Conservation (phyloP, 140 eudicot species). For the Flaveria floridana region DNA sequence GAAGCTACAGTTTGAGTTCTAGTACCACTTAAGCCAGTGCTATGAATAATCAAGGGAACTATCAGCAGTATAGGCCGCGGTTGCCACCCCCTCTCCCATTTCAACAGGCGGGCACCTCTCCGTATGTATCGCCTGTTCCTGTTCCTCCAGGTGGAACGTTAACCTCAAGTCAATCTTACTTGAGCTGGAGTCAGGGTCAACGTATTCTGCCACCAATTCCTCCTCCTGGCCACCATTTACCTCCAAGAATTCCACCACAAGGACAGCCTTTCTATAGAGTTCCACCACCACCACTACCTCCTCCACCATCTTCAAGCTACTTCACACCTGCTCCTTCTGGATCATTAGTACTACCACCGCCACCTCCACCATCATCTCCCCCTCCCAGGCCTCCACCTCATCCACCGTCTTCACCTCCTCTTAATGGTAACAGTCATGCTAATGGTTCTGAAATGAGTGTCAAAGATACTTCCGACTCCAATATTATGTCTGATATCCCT, state of each 20-base stretch:
- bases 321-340: slow-evolving; percentile 43
- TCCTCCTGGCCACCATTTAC: slow-evolving; percentile 32
- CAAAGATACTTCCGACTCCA: slow-evolving; percentile 15
- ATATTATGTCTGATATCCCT: slow-evolving; percentile 34
- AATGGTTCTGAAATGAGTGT: slow-evolving; percentile 22
- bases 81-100: slow-evolving; percentile 45
- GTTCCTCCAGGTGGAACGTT: slow-evolving; percentile 36
- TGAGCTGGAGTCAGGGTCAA: slow-evolving; percentile 51
- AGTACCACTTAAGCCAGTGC: slow-evolving; percentile 6
- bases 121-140: slow-evolving; percentile 37
- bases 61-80: slow-evolving; percentile 45
- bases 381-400: slow-evolving; percentile 69
- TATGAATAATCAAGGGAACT: slow-evolving; percentile 66
- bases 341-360: slow-evolving; percentile 36
- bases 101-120: slow-evolving; percentile 36
- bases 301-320: slow-evolving; percentile 42
- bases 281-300: slow-evolving; percentile 43
- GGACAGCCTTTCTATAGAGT: slow-evolving; percentile 44
- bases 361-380: slow-evolving; percentile 52
- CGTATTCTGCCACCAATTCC: slow-evolving; percentile 35
- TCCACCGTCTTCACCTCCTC: slow-evolving; percentile 54
- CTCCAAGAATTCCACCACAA: slow-evolving; percentile 45
- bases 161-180: slow-evolving; percentile 44
- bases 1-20: slow-evolving; percentile 24
- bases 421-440: slow-evolving; percentile 12